Evolutionary conservation across 73 alveolate genomes (phyloP), one percentile per base, ranked within the genome.

Genomic region (Breviolum minutum): DNA sequence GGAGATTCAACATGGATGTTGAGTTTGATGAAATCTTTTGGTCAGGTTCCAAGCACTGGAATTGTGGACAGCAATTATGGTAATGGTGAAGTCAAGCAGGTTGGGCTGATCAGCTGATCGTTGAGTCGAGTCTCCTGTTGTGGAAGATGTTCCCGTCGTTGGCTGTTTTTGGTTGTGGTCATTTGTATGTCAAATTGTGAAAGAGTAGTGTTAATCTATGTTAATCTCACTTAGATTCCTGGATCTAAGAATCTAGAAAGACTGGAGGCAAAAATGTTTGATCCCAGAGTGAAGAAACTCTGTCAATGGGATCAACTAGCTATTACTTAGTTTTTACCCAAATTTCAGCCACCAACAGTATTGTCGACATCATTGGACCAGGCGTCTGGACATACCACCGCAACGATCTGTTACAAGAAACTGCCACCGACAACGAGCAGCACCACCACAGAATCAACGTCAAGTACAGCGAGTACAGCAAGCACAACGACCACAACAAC

Each of bases 371-470:
- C 54, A 40, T 40, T 40, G 5, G 54, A 6, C 26, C n/a, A 92
- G 98, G 98, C 98, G 17, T 92, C 98, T 26, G 98, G 90, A 19
- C 98, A 92, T n/a, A 63, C 79, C 54, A 22, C 82, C 5, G 11
- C 40, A 27, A 74, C 60, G 30, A 73, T 90, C 63, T 92, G 98
- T 66, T 92, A 74, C 90, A 80, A 81, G 68, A 92, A 92, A 10
- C 68, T 73, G 91, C 90, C 98, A 7, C 22, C 98, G 30, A 92
- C 98, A 27, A 92, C 98, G 30, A 74, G 79, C 79, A 92, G 89
- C 80, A 27, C 98, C 76, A 73, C 69, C 64, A 74, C 82, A 3
- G 81, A 27, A 7, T n/a, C 91, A 11, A 63, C 66, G 16, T 24
- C 97, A 24, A 40, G 54, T 40, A 11, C 79, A 30, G 80, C 40